Evolutionary conservation across 768 basidiomycete genomes (phyloP).

Genomic region (Melanogaster broomeanus): DNA sequence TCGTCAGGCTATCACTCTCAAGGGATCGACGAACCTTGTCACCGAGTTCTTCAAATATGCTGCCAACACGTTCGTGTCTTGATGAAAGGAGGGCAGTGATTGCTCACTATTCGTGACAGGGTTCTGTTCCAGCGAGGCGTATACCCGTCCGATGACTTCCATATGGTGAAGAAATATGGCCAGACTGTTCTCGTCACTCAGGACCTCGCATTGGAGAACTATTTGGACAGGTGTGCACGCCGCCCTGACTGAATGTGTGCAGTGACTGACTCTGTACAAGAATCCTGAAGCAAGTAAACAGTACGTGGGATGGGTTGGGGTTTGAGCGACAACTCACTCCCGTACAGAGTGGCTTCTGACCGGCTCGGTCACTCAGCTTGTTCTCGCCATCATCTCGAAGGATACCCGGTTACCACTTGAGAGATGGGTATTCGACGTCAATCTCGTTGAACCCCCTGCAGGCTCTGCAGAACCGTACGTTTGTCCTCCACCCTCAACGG

Average conservation of each 20-base stretch:
- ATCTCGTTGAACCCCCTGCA: conserved; percentile 68
- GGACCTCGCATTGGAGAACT: conserved; percentile 90
- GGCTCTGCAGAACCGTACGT: conserved; percentile 55
- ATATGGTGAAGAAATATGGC: conserved; percentile 99
- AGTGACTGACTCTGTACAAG: conserved; percentile 36
- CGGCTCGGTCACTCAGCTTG: conserved; percentile 90
- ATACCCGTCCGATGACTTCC: conserved; percentile 97
- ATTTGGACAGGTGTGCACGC: conserved; percentile 71
- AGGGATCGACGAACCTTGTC: conserved; percentile 90
- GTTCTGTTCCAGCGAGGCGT: conserved; percentile 97
- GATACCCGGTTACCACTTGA: conserved; percentile 91
- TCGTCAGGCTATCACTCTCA: conserved; percentile 87
- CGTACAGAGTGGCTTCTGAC: conserved; percentile 87
- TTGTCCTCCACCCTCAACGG: background rate
- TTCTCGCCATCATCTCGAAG: conserved; percentile 94
- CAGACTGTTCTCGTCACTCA: conserved; percentile 94
- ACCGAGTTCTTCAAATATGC: conserved; percentile 99
- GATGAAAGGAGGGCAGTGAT: background rate
- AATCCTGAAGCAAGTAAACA: conserved; percentile 89
- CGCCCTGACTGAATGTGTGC: background rate
- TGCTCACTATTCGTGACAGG: conserved; percentile 38
- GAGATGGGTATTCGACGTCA: conserved; percentile 97
- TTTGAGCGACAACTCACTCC: background rate
- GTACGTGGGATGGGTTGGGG: conserved; percentile 46
- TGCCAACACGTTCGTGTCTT: conserved; percentile 82